Conservation (phyloP, 768 basidiomycete species). For the Coprinopsis strossmayeri region DNA sequence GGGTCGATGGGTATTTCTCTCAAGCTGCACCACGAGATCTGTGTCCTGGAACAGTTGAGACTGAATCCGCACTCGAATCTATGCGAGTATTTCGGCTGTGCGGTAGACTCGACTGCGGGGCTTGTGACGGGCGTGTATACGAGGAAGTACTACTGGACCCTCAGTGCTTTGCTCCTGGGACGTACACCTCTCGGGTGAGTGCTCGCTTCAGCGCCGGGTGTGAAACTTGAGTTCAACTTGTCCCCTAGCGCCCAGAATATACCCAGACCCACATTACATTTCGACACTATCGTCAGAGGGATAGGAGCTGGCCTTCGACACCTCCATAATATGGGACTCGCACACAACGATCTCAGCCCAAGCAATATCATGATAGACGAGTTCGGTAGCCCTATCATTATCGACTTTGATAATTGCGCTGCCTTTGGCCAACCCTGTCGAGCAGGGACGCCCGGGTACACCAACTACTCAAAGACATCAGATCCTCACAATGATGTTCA, state of each 20-base stretch:
- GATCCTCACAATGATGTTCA: constrained; percentile 11
- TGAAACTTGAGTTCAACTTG: no score
- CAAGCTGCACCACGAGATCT: constrained; percentile 12
- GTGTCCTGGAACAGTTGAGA: constrained; percentile 12
- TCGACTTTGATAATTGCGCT: constrained; percentile 19
- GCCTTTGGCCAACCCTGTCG: constrained; percentile 11
- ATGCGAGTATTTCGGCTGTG: constrained; percentile 16
- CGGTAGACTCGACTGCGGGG: constrained; percentile 9
- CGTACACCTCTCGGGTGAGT: constrained; percentile 10
- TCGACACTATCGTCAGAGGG: constrained; percentile 8
- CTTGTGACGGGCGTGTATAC: constrained; percentile 14
- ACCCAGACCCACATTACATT: constrained; percentile 10
- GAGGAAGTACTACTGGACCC: constrained; percentile 10
- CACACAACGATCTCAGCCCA: constrained; percentile 22
- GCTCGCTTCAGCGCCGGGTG: not conserved
- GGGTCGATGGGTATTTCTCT: constrained; percentile 4
- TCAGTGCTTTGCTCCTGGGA: constrained; percentile 9
- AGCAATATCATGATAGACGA: constrained; percentile 20
- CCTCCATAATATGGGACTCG: constrained; percentile 19
- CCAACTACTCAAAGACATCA: constrained; percentile 10
- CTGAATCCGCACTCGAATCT: constrained; percentile 17
- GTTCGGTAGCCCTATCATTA: constrained; percentile 15
- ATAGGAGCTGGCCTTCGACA: constrained; percentile 15
- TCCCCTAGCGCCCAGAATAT: no score
- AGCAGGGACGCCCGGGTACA: constrained; percentile 15